phyloP scores from a whole-genome alignment of 2,329 filamentous ascomycete species.

The Pseudopyricularia javanii region DNA sequence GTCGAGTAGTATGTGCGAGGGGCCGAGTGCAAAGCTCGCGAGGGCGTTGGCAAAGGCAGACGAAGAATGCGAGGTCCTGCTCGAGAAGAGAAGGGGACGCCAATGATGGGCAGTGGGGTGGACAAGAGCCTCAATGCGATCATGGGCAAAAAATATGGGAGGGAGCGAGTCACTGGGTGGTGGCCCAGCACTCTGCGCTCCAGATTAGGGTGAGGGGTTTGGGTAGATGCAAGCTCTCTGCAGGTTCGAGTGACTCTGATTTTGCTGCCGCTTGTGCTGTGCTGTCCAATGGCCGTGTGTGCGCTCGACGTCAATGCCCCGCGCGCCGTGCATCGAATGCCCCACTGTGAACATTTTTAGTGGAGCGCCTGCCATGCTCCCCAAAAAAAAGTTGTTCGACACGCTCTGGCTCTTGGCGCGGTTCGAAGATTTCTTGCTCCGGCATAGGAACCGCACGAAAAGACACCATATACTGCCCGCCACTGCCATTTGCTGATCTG shows the following conservation, averaged over 20 bases:
- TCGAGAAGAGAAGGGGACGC: slow-evolving; percentile 5
- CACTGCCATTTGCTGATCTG: neutral
- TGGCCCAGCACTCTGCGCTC: slow-evolving; percentile 1
- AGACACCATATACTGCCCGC: neutral
- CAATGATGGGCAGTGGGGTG: neutral
- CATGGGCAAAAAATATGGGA: slow-evolving; percentile 10
- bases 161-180: slow-evolving; percentile 12
- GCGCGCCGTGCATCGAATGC: neutral
- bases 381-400: slow-evolving; percentile 2
- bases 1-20: neutral
- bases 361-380: neutral
- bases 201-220: neutral
- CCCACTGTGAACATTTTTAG: neutral
- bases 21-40: slow-evolving; percentile 4
- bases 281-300: neutral
- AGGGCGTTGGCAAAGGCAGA: neutral
- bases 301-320: neutral
- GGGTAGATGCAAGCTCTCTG: neutral
- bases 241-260: neutral
- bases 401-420: neutral
- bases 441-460: neutral
- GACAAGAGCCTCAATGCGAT: slow-evolving; percentile 6
- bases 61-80: slow-evolving; percentile 1
- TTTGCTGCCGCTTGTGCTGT: neutral
- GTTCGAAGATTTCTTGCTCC: neutral